Evolutionary conservation across 805 yeast species (phyloP), one percentile per base, ranked within the genome.

Genomic region (Babjeviella inositovora): DNA sequence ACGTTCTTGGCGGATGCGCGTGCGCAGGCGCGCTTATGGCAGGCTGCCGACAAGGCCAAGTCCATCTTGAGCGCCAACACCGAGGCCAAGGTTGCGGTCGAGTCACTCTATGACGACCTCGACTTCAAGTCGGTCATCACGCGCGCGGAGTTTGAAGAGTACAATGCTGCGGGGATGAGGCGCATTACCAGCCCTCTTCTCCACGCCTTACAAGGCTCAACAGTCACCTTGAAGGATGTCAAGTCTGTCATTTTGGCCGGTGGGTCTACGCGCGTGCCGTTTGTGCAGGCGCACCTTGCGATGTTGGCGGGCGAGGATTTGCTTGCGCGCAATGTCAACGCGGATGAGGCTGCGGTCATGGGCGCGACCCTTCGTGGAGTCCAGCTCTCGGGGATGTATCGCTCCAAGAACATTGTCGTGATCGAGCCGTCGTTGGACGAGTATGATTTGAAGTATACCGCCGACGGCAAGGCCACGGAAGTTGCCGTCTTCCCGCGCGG

Each of bases 341-440:
- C 98, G 0, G 98, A 90, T 47, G 98, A 90, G 52, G 72, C 96
- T 21, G 81, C 81, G 24, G 94, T 81, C 8, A 59, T 80, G 36
- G 98, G 98, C 23, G 69, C 92, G 3, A 70, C 94, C n/a, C 53
- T 77, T 18, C 64, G 84, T 32, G 97, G 90, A 11, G 75, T 82
- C 19, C 58, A 69, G 22, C 53, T 81, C 18, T 68, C 82, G n/a
- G 62, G 69, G 18, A 62, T 70, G 36, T 74, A 70, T 44, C 67
- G 71, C 33, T 59, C 77, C 5, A 67, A 67, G 34, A 69, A 67
- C 20, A 59, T 81, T 23, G 48, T 54, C 13, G 56, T 81, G 3
- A 38, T 61, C 15, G 92, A 80, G 26, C 61, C 61, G 26, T 44
- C 71, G 1, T 38, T 61, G 19, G 60, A 52, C 32, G 57, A 59